Conservation (phyloP, 495 filamentous ascomycete genomes). For the Poronia punctata region DNA sequence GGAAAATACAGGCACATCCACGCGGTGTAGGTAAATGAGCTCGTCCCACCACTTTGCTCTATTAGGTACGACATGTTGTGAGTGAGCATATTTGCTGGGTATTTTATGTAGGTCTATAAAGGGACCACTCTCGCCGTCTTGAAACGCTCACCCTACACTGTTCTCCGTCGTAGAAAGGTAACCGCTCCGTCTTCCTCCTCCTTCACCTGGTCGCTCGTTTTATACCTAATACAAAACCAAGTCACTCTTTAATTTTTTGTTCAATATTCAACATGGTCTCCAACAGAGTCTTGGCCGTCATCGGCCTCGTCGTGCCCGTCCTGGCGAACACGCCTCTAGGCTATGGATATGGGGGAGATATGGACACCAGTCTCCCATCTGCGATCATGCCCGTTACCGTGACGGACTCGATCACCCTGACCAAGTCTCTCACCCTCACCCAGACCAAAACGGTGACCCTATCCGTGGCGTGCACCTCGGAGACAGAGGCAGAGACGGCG, state of each 20-base stretch:
- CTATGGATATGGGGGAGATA: conserved; percentile 7
- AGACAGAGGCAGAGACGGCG: neutral
- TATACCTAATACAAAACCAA: no score
- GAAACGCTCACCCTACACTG: neutral
- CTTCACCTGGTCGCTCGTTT: neutral
- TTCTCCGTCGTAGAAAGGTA: neutral
- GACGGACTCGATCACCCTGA: conserved; percentile 4
- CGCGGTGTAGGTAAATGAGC: no score
- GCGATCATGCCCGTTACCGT: neutral
- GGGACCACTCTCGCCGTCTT: neutral
- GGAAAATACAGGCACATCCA: no score
- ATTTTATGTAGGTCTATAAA: neutral
- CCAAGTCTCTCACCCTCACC: neutral
- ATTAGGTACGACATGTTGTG: no score
- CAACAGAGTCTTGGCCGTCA: neutral
- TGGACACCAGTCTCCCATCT: neutral
- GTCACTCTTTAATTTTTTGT: conserved; percentile 6
- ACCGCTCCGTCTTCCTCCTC: no score
- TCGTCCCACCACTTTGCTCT: no score
- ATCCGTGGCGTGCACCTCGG: neutral
- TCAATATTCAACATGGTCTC: conserved; percentile 1
- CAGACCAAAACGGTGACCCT: conserved; percentile 1
- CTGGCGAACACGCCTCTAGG: conserved; percentile 1
- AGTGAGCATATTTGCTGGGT: no score
- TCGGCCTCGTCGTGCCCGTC: neutral